Conservation (phyloP, 208 protist species). For the Entamoeba moshkovskii region DNA sequence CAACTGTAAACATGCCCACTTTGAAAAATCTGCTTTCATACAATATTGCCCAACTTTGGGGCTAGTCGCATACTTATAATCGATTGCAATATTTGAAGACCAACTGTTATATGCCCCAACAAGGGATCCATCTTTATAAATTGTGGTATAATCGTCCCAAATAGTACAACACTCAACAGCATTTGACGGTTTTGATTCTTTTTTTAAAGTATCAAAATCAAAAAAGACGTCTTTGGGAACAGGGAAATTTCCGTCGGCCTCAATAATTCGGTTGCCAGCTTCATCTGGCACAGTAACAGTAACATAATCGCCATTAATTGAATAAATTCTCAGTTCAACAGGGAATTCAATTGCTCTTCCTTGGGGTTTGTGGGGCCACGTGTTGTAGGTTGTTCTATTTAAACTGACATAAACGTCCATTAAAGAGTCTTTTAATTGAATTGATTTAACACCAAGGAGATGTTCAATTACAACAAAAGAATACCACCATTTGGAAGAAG, state of each 20-base stretch:
- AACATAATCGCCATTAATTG: background rate
- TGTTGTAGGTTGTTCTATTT: background rate
- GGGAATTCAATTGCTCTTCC: background rate
- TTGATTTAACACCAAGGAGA: background rate
- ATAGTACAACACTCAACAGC: background rate
- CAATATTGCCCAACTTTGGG: background rate
- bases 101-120: background rate
- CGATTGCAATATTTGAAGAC: background rate
- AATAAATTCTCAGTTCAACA: background rate
- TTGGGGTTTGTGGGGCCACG: background rate
- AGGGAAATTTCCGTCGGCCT: background rate
- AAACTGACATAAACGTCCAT: background rate
- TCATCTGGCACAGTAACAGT: background rate
- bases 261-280: background rate
- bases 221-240: background rate
- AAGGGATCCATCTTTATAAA: background rate
- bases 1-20: background rate
- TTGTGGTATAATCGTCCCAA: background rate
- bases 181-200: background rate
- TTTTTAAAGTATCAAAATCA: background rate
- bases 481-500: background rate
- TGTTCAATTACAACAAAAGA: background rate
- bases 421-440: background rate
- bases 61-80: background rate
- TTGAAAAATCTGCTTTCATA: background rate